Evolutionary conservation across 257 asterid genomes (phyloP), one percentile per base, ranked within the genome.

Genomic region (Plectranthus barbatus): DNA sequence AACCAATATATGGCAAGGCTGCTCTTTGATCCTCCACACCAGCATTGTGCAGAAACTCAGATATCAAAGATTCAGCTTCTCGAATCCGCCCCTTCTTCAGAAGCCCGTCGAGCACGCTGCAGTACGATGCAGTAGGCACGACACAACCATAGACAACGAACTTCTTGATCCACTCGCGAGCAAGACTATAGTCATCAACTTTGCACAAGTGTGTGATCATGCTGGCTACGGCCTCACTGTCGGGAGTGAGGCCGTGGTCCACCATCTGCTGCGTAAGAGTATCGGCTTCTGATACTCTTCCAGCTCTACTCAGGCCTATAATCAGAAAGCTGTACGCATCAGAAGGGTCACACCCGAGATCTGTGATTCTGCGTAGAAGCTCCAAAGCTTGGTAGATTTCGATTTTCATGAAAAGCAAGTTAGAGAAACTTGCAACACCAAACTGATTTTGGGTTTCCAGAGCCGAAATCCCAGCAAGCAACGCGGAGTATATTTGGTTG

Each of bases 221-320:
- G 54, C 44, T 65, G 48, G 66, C 62, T 50, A 72, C 65, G 0
- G 64, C 41, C 20, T 64, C 67, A 33, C 39, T 57, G 54, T 52
- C 71, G 0, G 72, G 84, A 33, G 52, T 17, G 59, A 64, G 76
- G 15, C 84, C 72, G 8, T 54, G 0, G 12, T 41, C 67, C 72
- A 61, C 70, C 81, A 79, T 79, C 29, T 72, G 70, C 29, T 69
- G 77, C 33, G 66, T 31, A 7, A 79, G 77, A 47, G 18, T 29
- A 42, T 69, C 74, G 2, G 69, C 77, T 66, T 75, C 81, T 9
- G 67, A 48, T 31, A 69, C 57, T 53, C 81, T 61, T 40, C 76
- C 81, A 4, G 63, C 34, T 58, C 51, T 45, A 9, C 61, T 46
- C 7, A 75, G 49, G 68, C 81, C 79, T 15, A 37, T 62, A 66